Percentiles rank a stretch among this genome's conserved stretches.
Conservation (phyloP, 164 flowering plant genomes). For the grape (Vitis vinifera) region DNA sequence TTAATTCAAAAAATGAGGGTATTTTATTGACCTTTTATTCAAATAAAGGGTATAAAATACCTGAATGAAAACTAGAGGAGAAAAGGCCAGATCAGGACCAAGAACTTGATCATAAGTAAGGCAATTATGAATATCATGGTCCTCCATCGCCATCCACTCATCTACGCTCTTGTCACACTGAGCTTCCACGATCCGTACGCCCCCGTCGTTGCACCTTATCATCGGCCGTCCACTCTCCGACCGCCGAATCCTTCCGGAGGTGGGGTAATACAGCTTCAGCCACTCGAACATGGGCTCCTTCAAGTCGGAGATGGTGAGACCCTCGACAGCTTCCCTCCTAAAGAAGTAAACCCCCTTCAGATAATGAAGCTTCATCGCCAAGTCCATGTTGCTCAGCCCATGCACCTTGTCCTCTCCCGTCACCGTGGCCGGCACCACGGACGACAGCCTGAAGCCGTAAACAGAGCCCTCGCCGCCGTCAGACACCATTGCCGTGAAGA, state of each 20-base stretch:
- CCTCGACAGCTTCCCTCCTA: constrained; percentile 29
- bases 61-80: constrained; percentile 69
- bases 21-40: no score
- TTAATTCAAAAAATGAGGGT: no score
- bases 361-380: constrained; percentile 77
- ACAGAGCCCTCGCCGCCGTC: constrained; percentile 12
- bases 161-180: constrained; percentile 34
- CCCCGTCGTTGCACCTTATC: constrained; percentile 75
- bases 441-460: constrained; percentile 35
- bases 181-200: constrained; percentile 66
- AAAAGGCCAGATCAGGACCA: constrained; percentile 61
- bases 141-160: constrained; percentile 41
- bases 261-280: constrained; percentile 32
- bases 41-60: constrained; percentile 20
- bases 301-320: constrained; percentile 25
- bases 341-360: constrained; percentile 59
- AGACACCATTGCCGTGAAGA: no score
- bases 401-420: constrained; percentile 40
- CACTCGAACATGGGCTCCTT: constrained; percentile 60
- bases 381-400: constrained; percentile 48
- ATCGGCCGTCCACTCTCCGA: constrained; percentile 50
- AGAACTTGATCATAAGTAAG: constrained; percentile 38
- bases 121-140: constrained; percentile 12
- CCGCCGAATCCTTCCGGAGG: constrained; percentile 57
- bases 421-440: constrained; percentile 63